Percentiles rank a stretch among this genome's conserved stretches.
Conservation (phyloP, 2,329 filamentous ascomycete genomes). For the Penicillium sp. region DNA sequence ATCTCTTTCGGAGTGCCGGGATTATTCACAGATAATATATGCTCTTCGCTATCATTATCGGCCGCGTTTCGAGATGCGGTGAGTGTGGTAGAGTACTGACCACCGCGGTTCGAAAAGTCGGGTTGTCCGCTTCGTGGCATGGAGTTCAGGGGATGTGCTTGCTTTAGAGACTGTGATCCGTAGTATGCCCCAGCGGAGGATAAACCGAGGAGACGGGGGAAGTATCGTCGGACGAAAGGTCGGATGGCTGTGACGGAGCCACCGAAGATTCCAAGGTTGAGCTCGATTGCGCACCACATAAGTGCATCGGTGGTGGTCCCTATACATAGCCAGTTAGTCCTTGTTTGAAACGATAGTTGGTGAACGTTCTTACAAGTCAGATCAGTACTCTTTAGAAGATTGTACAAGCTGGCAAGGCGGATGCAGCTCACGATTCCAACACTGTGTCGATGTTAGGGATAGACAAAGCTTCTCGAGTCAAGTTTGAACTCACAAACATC, state of each 20-base stretch:
- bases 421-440: slow-evolving; percentile 32
- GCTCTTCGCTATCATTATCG: slow-evolving; percentile 27
- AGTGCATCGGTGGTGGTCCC: slow-evolving; percentile 25
- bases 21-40: slow-evolving; percentile 17
- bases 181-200: slow-evolving; percentile 16
- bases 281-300: slow-evolving; percentile 31
- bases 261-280: slow-evolving; percentile 30
- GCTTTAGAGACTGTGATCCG: slow-evolving; percentile 19
- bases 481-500: slow-evolving; percentile 25
- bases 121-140: slow-evolving; percentile 21
- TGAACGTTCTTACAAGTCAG: slow-evolving; percentile 23
- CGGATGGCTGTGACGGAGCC: slow-evolving; percentile 32
- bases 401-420: slow-evolving; percentile 26
- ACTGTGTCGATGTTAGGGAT: slow-evolving; percentile 10
- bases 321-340: neutral
- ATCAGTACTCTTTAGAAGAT: slow-evolving; percentile 22
- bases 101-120: slow-evolving; percentile 18
- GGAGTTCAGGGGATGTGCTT: slow-evolving; percentile 23
- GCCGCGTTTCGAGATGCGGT: slow-evolving; percentile 6
- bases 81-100: slow-evolving; percentile 24
- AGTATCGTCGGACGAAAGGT: slow-evolving; percentile 29
- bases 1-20: slow-evolving; percentile 1
- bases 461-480: neutral
- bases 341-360: neutral
- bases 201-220: slow-evolving; percentile 26